A percentile compares a stretch with the other conserved stretches of the same genome.
Evolutionary conservation across 2,329 filamentous ascomycete genomes (phyloP).

Genomic region (Lecanicillium sp.): DNA sequence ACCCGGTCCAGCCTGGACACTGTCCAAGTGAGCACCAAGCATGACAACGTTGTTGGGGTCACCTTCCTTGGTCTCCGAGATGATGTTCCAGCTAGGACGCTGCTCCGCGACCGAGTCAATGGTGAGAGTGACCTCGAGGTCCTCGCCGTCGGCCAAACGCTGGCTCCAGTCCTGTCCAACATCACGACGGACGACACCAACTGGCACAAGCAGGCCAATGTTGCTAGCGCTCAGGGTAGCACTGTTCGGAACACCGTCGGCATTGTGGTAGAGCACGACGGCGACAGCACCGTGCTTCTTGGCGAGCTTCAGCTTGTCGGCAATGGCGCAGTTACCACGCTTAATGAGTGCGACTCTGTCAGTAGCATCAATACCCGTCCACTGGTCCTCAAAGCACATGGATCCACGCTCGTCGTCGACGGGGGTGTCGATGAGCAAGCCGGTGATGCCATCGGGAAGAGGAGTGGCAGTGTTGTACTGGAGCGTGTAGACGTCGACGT

Average conservation of each 20-base stretch:
- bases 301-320: conserved; percentile 33
- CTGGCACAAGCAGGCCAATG: conserved; percentile 24
- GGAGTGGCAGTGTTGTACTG: conserved; percentile 38
- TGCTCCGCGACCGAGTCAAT: conserved; percentile 29
- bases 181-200: conserved; percentile 26
- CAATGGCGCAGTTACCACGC: conserved; percentile 32
- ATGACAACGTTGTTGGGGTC: conserved; percentile 33
- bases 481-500: conserved; percentile 33
- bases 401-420: conserved; percentile 27
- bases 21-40: conserved; percentile 33
- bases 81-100: conserved; percentile 31
- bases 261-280: conserved; percentile 55
- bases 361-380: conserved; percentile 29
- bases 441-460: conserved; percentile 24
- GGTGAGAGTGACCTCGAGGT: conserved; percentile 23
- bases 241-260: conserved; percentile 31
- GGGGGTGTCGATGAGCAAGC: conserved; percentile 23
- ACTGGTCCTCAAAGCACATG: conserved; percentile 31
- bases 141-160: conserved; percentile 23
- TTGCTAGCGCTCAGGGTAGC: conserved; percentile 45
- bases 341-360: conserved; percentile 37
- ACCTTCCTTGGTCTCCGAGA: conserved; percentile 33
- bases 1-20: conserved; percentile 29
- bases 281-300: conserved; percentile 30
- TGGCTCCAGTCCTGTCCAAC: conserved; percentile 26